Percentiles rank a stretch among this genome's conserved stretches.
Conservation (phyloP, 1,284 basidiomycete genomes). For the Boletus calvinii region DNA sequence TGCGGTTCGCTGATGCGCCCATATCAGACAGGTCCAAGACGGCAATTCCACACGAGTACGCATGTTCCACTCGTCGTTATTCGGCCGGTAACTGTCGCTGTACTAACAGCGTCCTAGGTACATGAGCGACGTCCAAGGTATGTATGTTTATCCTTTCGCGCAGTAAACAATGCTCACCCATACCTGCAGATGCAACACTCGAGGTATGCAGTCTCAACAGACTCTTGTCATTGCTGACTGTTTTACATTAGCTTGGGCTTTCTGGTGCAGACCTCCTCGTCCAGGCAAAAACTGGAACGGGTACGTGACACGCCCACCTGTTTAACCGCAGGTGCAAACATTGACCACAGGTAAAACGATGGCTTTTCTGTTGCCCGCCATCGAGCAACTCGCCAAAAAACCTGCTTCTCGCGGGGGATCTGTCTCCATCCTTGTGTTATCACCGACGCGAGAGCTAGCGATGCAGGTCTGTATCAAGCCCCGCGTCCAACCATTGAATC, state of each 20-base stretch:
- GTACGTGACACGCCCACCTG: constrained; percentile 17
- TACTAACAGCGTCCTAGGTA: constrained; percentile 29
- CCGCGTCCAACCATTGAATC: not conserved
- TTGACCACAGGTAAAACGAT: constrained; percentile 71
- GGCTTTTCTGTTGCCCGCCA: constrained; percentile 85
- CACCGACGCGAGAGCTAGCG: constrained; percentile 88
- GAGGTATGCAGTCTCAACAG: constrained; percentile 21
- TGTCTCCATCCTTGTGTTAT: constrained; percentile 64
- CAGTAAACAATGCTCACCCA: not conserved
- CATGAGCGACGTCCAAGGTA: constrained; percentile 45
- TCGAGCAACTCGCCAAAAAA: constrained; percentile 62
- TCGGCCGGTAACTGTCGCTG: constrained; percentile 10
- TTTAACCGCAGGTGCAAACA: not conserved
- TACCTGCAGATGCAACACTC: constrained; percentile 36
- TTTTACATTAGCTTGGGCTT: constrained; percentile 32
- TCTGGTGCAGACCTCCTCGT: constrained; percentile 42
- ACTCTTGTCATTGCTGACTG: constrained; percentile 7
- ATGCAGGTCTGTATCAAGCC: constrained; percentile 57
- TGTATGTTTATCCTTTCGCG: constrained; percentile 4
- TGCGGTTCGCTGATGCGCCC: constrained; percentile 29
- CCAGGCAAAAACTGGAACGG: constrained; percentile 50
- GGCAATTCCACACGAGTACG: constrained; percentile 43
- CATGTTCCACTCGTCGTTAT: constrained; percentile 5
- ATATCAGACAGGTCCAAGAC: constrained; percentile 36
- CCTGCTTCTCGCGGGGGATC: constrained; percentile 16